These are phyloP conservation scores for Periconia sp. DNA, from an alignment of 2,329 filamentous ascomycete species.

Conservation along the genomic window DNA sequence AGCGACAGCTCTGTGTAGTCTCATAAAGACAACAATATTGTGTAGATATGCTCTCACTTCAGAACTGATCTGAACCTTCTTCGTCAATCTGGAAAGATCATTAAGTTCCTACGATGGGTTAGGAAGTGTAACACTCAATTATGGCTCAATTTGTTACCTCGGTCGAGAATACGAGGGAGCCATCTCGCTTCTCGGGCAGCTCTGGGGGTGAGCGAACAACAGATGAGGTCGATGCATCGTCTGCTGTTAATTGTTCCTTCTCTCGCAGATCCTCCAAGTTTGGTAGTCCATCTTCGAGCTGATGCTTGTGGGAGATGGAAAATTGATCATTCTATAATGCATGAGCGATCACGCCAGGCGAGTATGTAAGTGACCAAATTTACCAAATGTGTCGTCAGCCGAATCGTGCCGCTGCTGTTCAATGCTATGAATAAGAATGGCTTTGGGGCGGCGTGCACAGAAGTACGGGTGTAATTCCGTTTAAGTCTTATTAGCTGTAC, in stretches of 20 bases:
- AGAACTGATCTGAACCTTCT: constrained; percentile 68
- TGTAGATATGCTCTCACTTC: constrained; percentile 85
- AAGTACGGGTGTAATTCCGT: constrained; percentile 76
- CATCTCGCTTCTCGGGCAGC: constrained; percentile 17
- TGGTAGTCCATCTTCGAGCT: constrained; percentile 71
- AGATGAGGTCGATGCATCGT: constrained; percentile 43
- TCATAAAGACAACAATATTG: constrained; percentile 85
- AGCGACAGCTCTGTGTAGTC: constrained; percentile 83
- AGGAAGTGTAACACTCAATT: neutral
- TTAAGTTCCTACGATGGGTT: constrained; percentile 56
- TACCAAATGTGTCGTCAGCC: constrained; percentile 52
- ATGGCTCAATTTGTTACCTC: constrained; percentile 44
- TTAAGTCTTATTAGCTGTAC: constrained; percentile 77
- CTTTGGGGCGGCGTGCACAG: constrained; percentile 75
- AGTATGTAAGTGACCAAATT: constrained; percentile 2
- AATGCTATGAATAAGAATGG: constrained; percentile 82
- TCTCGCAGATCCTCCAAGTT: constrained; percentile 69
- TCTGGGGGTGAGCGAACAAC: constrained; percentile 41
- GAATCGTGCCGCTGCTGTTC: constrained; percentile 52
- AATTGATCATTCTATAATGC: constrained; percentile 86
- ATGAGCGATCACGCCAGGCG: too few species aligned
- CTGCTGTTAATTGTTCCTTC: constrained; percentile 26
- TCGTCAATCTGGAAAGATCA: constrained; percentile 64
- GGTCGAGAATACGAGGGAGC: constrained; percentile 49
- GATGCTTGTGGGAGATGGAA: constrained; percentile 86